Evolutionary conservation across 257 asterid genomes (phyloP).

Genomic region (Petunia axillaris): DNA sequence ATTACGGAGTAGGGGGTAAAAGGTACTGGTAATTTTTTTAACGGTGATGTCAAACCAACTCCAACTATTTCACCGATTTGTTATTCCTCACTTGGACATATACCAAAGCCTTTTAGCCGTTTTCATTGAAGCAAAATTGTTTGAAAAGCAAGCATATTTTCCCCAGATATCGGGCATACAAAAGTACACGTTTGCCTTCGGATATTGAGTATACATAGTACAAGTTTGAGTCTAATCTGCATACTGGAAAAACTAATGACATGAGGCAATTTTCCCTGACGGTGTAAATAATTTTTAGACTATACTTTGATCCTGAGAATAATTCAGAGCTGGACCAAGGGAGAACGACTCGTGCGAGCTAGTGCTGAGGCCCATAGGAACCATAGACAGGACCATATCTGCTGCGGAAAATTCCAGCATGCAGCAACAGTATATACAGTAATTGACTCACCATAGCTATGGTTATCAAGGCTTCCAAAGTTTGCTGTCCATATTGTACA

Average conservation of each 20-base stretch:
- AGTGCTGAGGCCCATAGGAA: constrained; percentile 25
- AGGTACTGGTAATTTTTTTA: too few relatives aligned
- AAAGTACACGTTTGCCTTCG: background rate
- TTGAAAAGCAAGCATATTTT: background rate
- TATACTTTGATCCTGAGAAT: background rate
- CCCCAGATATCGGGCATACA: background rate
- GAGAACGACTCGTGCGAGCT: background rate
- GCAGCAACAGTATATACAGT: constrained; percentile 62
- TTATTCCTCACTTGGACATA: background rate
- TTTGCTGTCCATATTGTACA: constrained; percentile 55
- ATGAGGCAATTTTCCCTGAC: background rate
- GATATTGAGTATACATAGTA: background rate
- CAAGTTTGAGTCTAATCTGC: background rate
- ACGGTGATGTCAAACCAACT: too few relatives aligned
- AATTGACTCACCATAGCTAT: constrained; percentile 62
- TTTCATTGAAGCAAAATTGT: background rate
- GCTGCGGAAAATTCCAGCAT: constrained; percentile 51
- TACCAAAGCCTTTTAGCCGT: background rate
- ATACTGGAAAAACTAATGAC: background rate
- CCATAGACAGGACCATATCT: constrained; percentile 45
- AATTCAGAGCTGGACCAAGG: background rate
- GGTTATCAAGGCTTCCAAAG: constrained; percentile 67
- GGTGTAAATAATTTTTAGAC: background rate
- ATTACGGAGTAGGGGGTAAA: too few relatives aligned
- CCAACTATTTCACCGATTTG: too few relatives aligned